Evolutionary conservation across 176 grass and related monocot genomes (phyloP), one percentile per base, ranked within the genome.

Genomic region (Guadua angustifolia): DNA sequence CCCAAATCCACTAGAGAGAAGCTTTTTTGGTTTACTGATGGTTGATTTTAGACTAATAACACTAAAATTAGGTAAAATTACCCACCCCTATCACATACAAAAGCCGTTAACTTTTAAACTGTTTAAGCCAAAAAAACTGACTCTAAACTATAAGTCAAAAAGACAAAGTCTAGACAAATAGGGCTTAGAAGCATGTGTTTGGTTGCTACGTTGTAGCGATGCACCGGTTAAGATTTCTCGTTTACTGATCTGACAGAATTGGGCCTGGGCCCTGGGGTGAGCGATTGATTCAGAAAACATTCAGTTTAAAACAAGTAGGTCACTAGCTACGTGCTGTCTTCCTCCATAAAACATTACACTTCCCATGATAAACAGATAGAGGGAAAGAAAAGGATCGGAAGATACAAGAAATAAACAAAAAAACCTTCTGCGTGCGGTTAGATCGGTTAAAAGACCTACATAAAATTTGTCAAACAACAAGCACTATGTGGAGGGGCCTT

Each of bases 371-470:
- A 66, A 66, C 18, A 66, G 16, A 66, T 3, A 15, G 16, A 11
- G 15, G 14, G 14, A 66, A 66, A 7, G 4, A n/a, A 67, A 51
- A 42, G 5, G 3, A 33, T n/a, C n/a, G n/a, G 29, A 29, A 4
- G 46, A 59, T n/a, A 38, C 1, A 77, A 69, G 51, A 22, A 46
- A 0, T 7, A 65, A 55, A 9, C 42, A 56, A 45, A 45, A 78
- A 17, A 29, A 29, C 7, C 25, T 56, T 40, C 19, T 66, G 18
- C 17, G 46, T 47, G 18, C 36, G 32, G 69, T 84, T 74, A 75
- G 68, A 42, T 80, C 2, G 1, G 50, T 35, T 68, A 78, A 79
- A 74, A 53, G 19, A 38, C 77, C 77, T 85, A 89, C 55, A 89
- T 43, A 88, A 78, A 85, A 85, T 36, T 16, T 75, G 44, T 62